Conservation (phyloP, 768 basidiomycete species). For the Trametes sanguinea region DNA sequence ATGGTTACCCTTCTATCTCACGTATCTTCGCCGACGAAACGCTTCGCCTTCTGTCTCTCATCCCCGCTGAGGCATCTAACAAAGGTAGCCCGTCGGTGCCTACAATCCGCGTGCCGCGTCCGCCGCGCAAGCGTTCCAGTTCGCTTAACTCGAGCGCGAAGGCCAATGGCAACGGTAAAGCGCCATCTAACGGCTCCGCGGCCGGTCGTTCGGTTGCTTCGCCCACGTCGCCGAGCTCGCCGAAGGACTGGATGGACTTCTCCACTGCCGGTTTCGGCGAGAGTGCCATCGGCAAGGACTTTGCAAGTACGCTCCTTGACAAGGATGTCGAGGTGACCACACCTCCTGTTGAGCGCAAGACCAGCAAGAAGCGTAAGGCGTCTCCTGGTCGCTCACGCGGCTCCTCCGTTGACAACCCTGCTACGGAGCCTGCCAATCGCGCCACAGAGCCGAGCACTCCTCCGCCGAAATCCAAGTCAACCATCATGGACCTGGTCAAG, state of each 20-base stretch:
- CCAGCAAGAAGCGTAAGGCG: slow-evolving; percentile 36
- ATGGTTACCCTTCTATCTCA: slow-evolving; percentile 43
- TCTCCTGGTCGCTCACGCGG: slow-evolving; percentile 28
- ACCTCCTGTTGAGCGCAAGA: slow-evolving; percentile 39
- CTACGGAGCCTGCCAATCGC: slow-evolving; percentile 10
- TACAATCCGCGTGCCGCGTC: slow-evolving; percentile 23
- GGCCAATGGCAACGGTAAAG: slow-evolving; percentile 22
- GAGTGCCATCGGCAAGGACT: slow-evolving; percentile 43
- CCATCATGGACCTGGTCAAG: slow-evolving; percentile 50
- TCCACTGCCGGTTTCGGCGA: slow-evolving; percentile 60
- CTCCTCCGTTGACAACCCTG: slow-evolving; percentile 30
- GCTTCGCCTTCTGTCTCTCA: slow-evolving; percentile 48
- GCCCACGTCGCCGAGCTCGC: slow-evolving; percentile 32
- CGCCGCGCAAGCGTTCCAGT: slow-evolving; percentile 32
- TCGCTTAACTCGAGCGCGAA: slow-evolving; percentile 8
- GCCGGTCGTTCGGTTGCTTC: slow-evolving; percentile 15
- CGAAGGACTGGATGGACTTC: slow-evolving; percentile 68
- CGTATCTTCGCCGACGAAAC: slow-evolving; percentile 74
- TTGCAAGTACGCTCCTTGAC: slow-evolving; percentile 60
- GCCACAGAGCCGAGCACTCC: slow-evolving; percentile 3
- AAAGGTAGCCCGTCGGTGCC: slow-evolving; percentile 35
- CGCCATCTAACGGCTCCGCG: slow-evolving; percentile 1
- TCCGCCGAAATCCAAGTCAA: slow-evolving; percentile 36
- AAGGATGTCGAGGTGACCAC: slow-evolving; percentile 58
- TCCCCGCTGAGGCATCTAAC: slow-evolving; percentile 45